These are phyloP conservation scores for Cryphonectria naterciae DNA, from an alignment of 2,329 filamentous ascomycete genomes.

Conservation along the genomic window DNA sequence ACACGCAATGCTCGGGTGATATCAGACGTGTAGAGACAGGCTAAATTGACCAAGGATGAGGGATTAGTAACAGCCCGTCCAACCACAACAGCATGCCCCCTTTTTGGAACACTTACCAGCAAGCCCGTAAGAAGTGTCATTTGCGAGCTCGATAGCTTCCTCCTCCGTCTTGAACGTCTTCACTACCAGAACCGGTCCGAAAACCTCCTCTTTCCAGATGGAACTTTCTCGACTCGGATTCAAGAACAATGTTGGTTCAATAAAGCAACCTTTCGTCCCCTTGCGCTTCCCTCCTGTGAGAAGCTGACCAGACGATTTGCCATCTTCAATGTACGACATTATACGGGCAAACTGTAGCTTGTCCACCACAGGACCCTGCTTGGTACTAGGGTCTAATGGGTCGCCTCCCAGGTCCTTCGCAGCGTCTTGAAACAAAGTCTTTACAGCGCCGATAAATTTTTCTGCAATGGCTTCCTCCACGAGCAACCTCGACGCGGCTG, in stretches of 20 bases:
- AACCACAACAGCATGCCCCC: not conserved
- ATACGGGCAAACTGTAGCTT: constrained; percentile 16
- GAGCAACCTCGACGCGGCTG: constrained; percentile 25
- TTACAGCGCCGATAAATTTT: constrained; percentile 3
- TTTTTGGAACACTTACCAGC: not conserved
- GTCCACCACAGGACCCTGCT: constrained; percentile 16
- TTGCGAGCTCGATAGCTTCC: constrained; percentile 16
- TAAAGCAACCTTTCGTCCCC: constrained; percentile 12
- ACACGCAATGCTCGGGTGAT: constrained; percentile 14
- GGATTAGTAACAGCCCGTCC: not conserved
- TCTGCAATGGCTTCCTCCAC: constrained; percentile 24
- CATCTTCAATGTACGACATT: constrained; percentile 18
- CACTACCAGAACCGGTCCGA: constrained; percentile 16
- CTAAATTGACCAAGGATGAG: not conserved
- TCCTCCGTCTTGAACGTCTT: constrained; percentile 18
- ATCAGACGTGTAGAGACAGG: constrained; percentile 21
- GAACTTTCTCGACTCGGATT: constrained; percentile 6
- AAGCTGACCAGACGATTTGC: not conserved
- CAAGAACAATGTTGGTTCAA: constrained; percentile 16
- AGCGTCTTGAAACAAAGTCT: constrained; percentile 2
- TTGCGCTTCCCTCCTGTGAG: constrained; percentile 12
- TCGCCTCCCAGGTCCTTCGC: constrained; percentile 5
- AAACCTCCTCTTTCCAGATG: constrained; percentile 17
- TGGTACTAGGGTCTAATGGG: constrained; percentile 7
- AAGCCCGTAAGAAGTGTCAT: constrained; percentile 16